These are phyloP conservation scores for Talaromyces amestolkiae DNA, from an alignment of 2,329 filamentous ascomycete genomes.

Conservation along the genomic window DNA sequence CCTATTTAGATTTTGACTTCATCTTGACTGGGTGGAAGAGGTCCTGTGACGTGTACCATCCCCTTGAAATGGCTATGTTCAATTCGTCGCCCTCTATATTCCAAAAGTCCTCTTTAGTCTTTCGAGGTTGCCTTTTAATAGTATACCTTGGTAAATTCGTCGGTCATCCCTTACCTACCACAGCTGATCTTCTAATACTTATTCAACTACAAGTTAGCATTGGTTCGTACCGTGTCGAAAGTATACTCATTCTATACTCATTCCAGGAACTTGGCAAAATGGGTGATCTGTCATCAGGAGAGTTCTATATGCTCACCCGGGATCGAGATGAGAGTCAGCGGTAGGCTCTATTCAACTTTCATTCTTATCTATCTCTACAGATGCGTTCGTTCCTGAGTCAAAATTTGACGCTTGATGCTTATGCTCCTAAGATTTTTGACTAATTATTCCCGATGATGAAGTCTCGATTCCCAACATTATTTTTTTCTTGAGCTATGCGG, in stretches of 20 bases:
- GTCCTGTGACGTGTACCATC: no score
- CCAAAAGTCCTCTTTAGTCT: no score
- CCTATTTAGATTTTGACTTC: no score
- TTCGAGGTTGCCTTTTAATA: no score
- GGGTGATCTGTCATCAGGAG: background rate
- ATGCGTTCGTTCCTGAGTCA: background rate
- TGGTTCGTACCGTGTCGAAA: background rate
- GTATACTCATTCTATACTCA: background rate
- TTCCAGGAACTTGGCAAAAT: background rate
- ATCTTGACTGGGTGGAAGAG: no score
- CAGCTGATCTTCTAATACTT: no score
- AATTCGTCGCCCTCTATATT: no score
- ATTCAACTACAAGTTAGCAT: background rate
- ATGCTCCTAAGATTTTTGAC: background rate
- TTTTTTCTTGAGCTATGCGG: constrained; percentile 18
- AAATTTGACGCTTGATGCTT: background rate
- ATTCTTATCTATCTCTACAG: background rate
- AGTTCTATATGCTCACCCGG: background rate
- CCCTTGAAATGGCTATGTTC: no score
- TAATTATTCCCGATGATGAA: background rate
- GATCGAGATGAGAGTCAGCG: background rate
- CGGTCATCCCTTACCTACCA: no score
- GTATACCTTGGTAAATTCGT: no score
- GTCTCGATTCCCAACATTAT: background rate
- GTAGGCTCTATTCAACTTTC: background rate